Percentiles rank a stretch among this genome's conserved stretches.
phyloP scores from a whole-genome alignment of 2,329 filamentous ascomycete genomes.

The Ceratocystis albifundus region DNA sequence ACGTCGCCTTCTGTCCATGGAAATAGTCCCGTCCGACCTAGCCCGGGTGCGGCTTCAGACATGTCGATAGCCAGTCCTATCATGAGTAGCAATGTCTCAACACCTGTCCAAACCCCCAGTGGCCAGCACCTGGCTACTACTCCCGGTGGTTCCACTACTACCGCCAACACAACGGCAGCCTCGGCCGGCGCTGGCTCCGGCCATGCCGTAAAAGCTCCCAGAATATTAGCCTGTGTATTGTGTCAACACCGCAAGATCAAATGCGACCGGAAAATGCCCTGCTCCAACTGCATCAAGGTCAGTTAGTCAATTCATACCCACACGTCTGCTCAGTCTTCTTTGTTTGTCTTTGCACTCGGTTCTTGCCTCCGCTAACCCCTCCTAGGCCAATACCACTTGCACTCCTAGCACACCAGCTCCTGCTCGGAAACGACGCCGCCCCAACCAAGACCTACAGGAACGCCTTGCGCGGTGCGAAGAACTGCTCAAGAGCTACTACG shows the following conservation, averaged over 20 bases:
- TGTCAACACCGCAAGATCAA: slow-evolving; percentile 54
- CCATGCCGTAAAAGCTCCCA: slow-evolving; percentile 31
- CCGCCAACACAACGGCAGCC: slow-evolving; percentile 24
- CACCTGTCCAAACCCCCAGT: slow-evolving; percentile 16
- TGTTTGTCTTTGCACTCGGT: not conserved
- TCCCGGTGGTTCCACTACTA: slow-evolving; percentile 17
- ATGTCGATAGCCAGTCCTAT: slow-evolving; percentile 13
- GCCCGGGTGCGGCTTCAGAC: slow-evolving; percentile 14
- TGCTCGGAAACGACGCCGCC: slow-evolving; percentile 46
- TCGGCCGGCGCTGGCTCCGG: not conserved
- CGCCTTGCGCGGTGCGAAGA: slow-evolving; percentile 48
- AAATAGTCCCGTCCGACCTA: slow-evolving; percentile 15
- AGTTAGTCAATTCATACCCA: slow-evolving; percentile 18
- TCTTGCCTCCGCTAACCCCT: slow-evolving; percentile 10
- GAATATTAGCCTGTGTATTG: slow-evolving; percentile 44
- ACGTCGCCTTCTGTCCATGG: slow-evolving; percentile 14
- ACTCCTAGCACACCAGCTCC: slow-evolving; percentile 50
- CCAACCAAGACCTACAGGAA: slow-evolving; percentile 52
- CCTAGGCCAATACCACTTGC: slow-evolving; percentile 45
- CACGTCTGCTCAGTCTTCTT: not conserved
- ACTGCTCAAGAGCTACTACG: slow-evolving; percentile 46
- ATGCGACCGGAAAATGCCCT: slow-evolving; percentile 48
- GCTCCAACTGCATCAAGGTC: slow-evolving; percentile 50
- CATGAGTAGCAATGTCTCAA: slow-evolving; percentile 13
- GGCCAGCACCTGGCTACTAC: slow-evolving; percentile 14